Percentiles rank a stretch among this genome's conserved stretches.
These are phyloP conservation scores for Hymenoscyphus infarciens DNA, from an alignment of 2,329 filamentous ascomycete species.

Conservation along the genomic window DNA sequence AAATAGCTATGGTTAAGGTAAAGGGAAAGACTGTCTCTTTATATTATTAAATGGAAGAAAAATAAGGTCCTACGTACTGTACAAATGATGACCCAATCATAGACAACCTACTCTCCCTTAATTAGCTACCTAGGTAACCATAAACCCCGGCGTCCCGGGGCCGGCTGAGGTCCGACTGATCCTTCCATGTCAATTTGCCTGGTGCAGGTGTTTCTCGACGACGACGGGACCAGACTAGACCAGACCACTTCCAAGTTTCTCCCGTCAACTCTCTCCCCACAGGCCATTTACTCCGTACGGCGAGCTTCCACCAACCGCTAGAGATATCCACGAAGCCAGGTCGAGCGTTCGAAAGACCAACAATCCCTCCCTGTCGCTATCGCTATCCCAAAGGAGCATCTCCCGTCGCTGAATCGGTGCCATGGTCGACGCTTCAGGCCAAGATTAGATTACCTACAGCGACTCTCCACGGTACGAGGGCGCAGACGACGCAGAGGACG, in stretches of 20 bases:
- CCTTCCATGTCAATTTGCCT: background rate
- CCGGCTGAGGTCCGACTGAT: background rate
- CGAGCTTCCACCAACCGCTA: background rate
- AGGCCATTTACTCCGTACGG: background rate
- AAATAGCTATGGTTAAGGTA: too few species aligned
- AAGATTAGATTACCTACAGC: conserved; percentile 2
- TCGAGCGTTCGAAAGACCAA: background rate
- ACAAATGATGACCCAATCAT: background rate
- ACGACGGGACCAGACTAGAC: too few species aligned
- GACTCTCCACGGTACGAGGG: conserved; percentile 1
- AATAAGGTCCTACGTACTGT: too few species aligned
- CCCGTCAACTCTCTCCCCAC: background rate
- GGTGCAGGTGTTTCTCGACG: too few species aligned
- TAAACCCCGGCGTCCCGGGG: background rate
- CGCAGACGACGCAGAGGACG: too few species aligned
- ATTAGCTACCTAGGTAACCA: too few species aligned
- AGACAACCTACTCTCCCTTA: background rate
- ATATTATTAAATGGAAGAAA: too few species aligned
- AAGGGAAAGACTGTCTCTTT: too few species aligned
- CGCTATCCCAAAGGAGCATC: background rate
- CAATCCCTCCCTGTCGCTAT: background rate
- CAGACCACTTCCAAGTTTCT: background rate
- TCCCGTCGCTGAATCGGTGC: background rate
- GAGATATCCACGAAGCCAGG: background rate
- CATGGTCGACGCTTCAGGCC: conserved; percentile 3